Conservation (phyloP, 2,329 filamentous ascomycete genomes). For the Phialophora tarda region DNA sequence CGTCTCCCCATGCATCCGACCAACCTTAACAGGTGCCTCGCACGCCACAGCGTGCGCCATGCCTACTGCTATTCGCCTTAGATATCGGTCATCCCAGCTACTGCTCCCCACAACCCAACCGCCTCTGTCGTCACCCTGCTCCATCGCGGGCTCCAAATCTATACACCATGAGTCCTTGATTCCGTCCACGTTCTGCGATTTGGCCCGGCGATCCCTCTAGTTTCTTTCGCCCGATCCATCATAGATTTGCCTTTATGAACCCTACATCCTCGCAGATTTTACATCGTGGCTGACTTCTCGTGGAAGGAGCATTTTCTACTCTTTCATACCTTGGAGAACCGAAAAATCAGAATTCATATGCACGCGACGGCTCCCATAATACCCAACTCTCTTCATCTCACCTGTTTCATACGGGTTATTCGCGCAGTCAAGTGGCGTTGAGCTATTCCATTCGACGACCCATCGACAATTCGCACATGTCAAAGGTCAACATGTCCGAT, state of each 20-base stretch:
- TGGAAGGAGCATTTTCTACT: not conserved
- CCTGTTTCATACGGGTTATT: constrained; percentile 40
- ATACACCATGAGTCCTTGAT: constrained; percentile 5
- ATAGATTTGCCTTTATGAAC: not conserved
- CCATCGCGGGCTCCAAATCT: not conserved
- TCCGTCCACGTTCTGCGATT: constrained; percentile 3
- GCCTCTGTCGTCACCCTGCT: constrained; percentile 3
- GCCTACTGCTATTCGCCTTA: not conserved
- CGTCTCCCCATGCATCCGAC: not conserved
- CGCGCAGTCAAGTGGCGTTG: constrained; percentile 41
- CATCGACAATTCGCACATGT: not conserved
- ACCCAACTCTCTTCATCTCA: constrained; percentile 37
- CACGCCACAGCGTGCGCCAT: not conserved
- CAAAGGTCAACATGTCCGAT: constrained; percentile 32
- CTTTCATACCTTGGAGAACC: not conserved
- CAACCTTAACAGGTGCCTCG: not conserved
- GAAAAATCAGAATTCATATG: constrained; percentile 33
- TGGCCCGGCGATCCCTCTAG: not conserved
- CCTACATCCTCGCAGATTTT: not conserved
- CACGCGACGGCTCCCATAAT: constrained; percentile 25
- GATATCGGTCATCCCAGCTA: not conserved
- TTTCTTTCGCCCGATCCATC: not conserved
- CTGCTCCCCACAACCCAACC: constrained; percentile 5
- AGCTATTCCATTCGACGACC: constrained; percentile 20
- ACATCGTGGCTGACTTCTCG: not conserved